phyloP scores from a whole-genome alignment of 805 yeast species.

The Candida parachauliodes region DNA sequence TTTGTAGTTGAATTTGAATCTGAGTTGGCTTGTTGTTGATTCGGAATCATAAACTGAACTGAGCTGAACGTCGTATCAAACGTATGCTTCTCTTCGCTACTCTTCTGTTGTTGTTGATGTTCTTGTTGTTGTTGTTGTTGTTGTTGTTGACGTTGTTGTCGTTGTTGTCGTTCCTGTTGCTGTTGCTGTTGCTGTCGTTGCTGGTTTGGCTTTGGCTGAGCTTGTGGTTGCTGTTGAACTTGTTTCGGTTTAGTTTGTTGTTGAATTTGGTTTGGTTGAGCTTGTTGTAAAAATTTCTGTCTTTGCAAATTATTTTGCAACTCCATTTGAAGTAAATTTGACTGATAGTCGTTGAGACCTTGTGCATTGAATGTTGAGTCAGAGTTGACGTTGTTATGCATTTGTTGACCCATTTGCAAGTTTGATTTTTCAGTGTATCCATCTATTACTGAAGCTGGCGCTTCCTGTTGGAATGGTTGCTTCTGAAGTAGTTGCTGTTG shows the following conservation, averaged over 20 bases:
- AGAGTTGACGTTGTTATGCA: background rate
- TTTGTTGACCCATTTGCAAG: constrained; percentile 2
- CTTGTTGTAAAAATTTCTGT: constrained; percentile 18
- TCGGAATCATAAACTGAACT: constrained; percentile 1
- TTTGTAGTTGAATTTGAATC: too few relatives aligned
- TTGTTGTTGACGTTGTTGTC: constrained; percentile 8
- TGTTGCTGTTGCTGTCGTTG: constrained; percentile 7
- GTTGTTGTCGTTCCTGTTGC: constrained; percentile 6
- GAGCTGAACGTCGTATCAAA: background rate
- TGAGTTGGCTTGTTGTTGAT: constrained; percentile 10
- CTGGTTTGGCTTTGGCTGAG: background rate
- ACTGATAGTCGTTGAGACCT: constrained; percentile 21
- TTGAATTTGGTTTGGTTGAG: constrained; percentile 8
- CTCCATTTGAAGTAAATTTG: constrained; percentile 17
- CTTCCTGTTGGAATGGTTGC: constrained; percentile 9
- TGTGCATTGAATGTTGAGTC: constrained; percentile 10
- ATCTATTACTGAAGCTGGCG: constrained; percentile 12
- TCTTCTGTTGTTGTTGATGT: constrained; percentile 2
- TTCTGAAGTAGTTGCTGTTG: constrained; percentile 7
- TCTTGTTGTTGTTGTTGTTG: constrained; percentile 9
- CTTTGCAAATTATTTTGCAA: constrained; percentile 18
- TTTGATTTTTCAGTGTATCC: constrained; percentile 14
- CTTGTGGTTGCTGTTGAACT: background rate
- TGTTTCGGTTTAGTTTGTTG: constrained; percentile 5
- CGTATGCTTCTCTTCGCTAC: too few relatives aligned